Evolutionary conservation across 805 yeast species (phyloP), one percentile per base, ranked within the genome.

Genomic region (Candida odintsovae): DNA sequence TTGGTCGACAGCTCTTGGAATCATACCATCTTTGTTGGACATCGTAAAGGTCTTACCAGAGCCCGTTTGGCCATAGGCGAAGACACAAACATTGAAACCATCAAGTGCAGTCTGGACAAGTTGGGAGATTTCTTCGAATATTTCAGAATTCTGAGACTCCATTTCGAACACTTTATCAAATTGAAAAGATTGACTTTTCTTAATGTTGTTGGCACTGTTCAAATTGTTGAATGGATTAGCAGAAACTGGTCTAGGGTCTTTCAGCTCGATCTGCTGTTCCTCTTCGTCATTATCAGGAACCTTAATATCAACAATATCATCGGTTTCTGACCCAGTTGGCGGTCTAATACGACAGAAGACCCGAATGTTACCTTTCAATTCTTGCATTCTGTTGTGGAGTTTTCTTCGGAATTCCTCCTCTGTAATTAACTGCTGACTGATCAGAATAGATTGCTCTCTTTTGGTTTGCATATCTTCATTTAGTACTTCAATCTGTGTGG

Each of bases 51-150:
- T 92, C 62, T 92, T 92, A 3, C 99, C 99, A 0, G 97, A 84
- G 0, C 94, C 96, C 0, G 99, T 94, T 65, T 92, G 99, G 1
- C 99, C 99, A 63, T 94, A 92, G 0, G 98, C 96, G 69, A 92
- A 89, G 2, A 94, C 87, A 64, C 97, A 90, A 3, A 90, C 96
- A 55, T 89, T 89, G 58, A 73, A 82, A 0, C 99, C 99, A 65
- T 92, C 95, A 13, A 90, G 63, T 1, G 95, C 81, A 69, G 77
- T 88, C 62, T 89, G 96, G 2, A 92, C 81, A 20, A 92, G 66
- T 62, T 90, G 96, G 2, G 94, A 82, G 1, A 92, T 77, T 58
- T 92, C 99, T 26, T 79, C 83, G 64, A 90, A 94, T 0, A 94
- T 76, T 22, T 78, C 83, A 1, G 52, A 54, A 60, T 92, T 92